These are phyloP conservation scores for Ascochyta clinopodiicola DNA, from an alignment of 2,329 filamentous ascomycete species.

Conservation along the genomic window DNA sequence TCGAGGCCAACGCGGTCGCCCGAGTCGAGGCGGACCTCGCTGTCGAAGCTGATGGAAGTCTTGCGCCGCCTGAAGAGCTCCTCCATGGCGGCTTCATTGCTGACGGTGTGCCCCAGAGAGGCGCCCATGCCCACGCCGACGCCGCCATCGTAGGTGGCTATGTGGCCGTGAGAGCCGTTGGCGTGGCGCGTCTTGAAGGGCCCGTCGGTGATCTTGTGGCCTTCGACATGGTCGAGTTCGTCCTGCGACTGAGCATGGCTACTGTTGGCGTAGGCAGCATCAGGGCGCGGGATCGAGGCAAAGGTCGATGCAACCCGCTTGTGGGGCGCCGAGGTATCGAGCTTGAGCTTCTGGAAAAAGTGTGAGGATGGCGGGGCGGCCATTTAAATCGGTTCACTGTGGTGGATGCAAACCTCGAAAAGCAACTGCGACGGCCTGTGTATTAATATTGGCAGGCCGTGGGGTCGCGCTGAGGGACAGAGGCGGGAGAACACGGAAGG, in stretches of 20 bases:
- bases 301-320: conserved; percentile 48
- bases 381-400: conserved; percentile 48
- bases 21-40: conserved; percentile 50
- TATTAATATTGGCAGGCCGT: conserved; percentile 39
- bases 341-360: conserved; percentile 52
- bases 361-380: conserved; percentile 50
- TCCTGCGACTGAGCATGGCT: conserved; percentile 31
- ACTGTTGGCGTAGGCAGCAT: conserved; percentile 34
- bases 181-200: conserved; percentile 25
- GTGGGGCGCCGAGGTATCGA: conserved; percentile 46
- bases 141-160: conserved; percentile 26
- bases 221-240: conserved; percentile 28
- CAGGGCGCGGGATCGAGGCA: conserved; percentile 43
- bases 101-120: conserved; percentile 28
- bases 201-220: conserved; percentile 25
- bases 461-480: conserved; percentile 34
- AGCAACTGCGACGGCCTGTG: conserved; percentile 16
- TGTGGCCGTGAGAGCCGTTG: conserved; percentile 25
- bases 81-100: conserved; percentile 37
- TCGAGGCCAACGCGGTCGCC: conserved; percentile 48
- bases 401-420: conserved; percentile 43
- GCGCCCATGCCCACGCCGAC: conserved; percentile 12
- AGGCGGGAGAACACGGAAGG: conserved; percentile 37
- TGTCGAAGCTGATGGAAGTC: conserved; percentile 51
- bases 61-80: conserved; percentile 41